Conservation (phyloP, 2,329 filamentous ascomycete genomes). For the Scedosporium aurantiacum region DNA sequence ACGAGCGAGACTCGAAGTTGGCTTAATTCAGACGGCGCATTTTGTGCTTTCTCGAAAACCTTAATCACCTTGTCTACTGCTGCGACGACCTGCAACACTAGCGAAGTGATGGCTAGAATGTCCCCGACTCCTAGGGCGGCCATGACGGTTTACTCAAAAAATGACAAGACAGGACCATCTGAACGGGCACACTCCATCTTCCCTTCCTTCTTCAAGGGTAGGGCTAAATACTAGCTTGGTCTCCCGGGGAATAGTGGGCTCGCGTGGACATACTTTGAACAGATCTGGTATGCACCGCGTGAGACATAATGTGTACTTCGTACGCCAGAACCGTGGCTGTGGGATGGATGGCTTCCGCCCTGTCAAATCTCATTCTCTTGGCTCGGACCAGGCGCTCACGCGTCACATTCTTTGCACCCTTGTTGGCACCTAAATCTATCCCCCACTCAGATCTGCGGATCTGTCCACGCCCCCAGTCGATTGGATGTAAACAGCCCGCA, state of each 20-base stretch:
- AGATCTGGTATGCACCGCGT: background rate
- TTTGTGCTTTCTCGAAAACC: background rate
- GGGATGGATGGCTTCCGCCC: background rate
- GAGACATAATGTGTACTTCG: background rate
- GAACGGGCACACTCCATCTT: too few relatives aligned
- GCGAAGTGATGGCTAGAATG: background rate
- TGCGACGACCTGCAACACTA: background rate
- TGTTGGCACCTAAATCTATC: too few relatives aligned
- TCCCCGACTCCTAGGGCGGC: background rate
- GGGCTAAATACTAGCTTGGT: background rate
- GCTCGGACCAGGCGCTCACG: too few relatives aligned
- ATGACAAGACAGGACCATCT: background rate
- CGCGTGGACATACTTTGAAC: too few relatives aligned
- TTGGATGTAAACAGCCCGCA: background rate
- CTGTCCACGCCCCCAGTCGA: background rate
- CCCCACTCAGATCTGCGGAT: background rate
- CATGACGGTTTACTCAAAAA: background rate
- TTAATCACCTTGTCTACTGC: background rate
- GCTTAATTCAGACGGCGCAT: background rate
- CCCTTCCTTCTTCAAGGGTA: background rate
- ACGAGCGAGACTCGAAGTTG: background rate
- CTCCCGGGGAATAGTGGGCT: too few relatives aligned
- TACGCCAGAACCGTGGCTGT: background rate
- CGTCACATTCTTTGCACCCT: too few relatives aligned
- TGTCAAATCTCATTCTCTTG: too few relatives aligned